These are phyloP conservation scores for Ceratobasidium theobromae DNA, from an alignment of 1,284 basidiomycete species.

Conservation along the genomic window DNA sequence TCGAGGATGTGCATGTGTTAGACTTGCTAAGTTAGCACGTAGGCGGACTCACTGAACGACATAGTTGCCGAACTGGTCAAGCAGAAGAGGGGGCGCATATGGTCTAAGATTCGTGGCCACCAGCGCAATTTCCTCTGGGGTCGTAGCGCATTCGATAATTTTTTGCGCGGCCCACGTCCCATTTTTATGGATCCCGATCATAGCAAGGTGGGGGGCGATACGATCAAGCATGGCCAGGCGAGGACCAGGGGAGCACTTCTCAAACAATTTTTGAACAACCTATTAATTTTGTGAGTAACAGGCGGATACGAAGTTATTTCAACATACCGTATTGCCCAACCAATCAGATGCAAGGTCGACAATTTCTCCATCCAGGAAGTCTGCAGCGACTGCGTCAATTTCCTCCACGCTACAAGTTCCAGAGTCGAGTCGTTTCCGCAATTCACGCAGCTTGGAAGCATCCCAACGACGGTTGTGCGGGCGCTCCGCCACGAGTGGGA, in stretches of 20 bases:
- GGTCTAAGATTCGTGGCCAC: conserved; percentile 86
- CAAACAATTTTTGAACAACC: conserved; percentile 97
- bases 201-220: conserved; percentile 90
- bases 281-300: conserved; percentile 39
- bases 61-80: conserved; percentile 98
- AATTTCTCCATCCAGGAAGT: conserved; percentile 87
- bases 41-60: conserved; percentile 76
- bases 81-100: conserved; percentile 89
- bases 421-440: conserved; percentile 86
- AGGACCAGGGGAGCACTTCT: conserved; percentile 76
- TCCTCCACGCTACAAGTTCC: conserved; percentile 83
- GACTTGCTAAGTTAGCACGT: not conserved
- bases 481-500: conserved; percentile 82
- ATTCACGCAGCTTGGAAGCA: conserved; percentile 89
- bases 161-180: conserved; percentile 99
- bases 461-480: conserved; percentile 87
- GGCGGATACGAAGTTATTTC: not conserved
- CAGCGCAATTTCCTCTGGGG: conserved; percentile 83
- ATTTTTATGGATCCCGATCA: conserved; percentile 99
- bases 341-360: conserved; percentile 97
- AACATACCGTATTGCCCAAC: conserved; percentile 92
- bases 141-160: conserved; percentile 93
- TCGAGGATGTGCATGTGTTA: not conserved
- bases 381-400: conserved; percentile 84
- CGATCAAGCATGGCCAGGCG: conserved; percentile 91